Conservation (phyloP, 306 rosid species). For the Hippophae tibetana region DNA sequence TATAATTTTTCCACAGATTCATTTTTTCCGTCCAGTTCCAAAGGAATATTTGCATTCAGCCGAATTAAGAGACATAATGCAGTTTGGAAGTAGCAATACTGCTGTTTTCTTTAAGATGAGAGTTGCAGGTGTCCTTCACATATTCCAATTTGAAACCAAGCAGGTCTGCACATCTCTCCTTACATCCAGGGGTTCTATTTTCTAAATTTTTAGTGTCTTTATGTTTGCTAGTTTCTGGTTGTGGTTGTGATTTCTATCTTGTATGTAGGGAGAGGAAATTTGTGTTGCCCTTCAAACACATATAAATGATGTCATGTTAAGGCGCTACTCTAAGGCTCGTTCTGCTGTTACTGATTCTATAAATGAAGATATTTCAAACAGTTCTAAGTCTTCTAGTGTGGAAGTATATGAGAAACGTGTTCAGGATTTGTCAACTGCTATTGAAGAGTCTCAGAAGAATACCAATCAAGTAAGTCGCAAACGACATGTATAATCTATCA, state of each 20-base stretch:
- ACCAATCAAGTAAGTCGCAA: constrained; percentile 57
- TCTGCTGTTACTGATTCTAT: constrained; percentile 40
- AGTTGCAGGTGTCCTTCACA: constrained; percentile 95
- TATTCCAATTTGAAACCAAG: constrained; percentile 92
- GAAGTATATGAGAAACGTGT: constrained; percentile 57
- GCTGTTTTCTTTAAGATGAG: constrained; percentile 97
- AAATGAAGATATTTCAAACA: constrained; percentile 49
- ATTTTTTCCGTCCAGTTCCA: constrained; percentile 93
- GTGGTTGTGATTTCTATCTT: constrained; percentile 14
- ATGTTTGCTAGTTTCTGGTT: constrained; percentile 5
- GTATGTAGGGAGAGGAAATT: constrained; percentile 84
- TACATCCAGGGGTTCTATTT: not conserved
- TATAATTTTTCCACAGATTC: constrained; percentile 39
- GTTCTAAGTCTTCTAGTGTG: constrained; percentile 36
- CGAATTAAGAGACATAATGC: constrained; percentile 94
- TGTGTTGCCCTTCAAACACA: constrained; percentile 96
- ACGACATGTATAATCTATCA: not conserved
- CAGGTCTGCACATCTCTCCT: constrained; percentile 40
- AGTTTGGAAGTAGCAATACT: constrained; percentile 91
- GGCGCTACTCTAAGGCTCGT: constrained; percentile 75
- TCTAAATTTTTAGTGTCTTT: constrained; percentile 5
- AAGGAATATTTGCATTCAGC: constrained; percentile 95
- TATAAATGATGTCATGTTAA: constrained; percentile 86
- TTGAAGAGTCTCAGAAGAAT: constrained; percentile 73
- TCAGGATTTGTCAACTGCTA: constrained; percentile 63